Conservation (phyloP, 352 stramenopile species). For the Phytopythium sindhum region DNA sequence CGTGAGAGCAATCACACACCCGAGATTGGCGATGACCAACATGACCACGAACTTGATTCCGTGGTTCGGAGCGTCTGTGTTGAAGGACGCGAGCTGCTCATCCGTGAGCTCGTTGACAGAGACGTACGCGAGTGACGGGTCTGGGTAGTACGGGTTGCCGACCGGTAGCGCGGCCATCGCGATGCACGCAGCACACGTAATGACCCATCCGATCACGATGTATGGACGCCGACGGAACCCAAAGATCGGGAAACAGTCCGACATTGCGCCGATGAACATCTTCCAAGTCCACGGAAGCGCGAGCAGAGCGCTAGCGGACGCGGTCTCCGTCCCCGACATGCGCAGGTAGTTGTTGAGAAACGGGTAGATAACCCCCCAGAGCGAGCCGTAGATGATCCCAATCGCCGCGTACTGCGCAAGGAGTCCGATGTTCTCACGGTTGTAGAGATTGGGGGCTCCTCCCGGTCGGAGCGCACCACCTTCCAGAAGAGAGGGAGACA, state of each 20-base stretch:
- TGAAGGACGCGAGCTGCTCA: constrained; percentile 41
- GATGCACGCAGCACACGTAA: constrained; percentile 32
- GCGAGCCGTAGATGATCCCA: constrained; percentile 42
- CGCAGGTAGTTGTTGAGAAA: constrained; percentile 53
- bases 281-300: constrained; percentile 79
- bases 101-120: constrained; percentile 25
- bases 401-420: constrained; percentile 46
- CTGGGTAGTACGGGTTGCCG: constrained; percentile 51
- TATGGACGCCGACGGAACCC: constrained; percentile 80
- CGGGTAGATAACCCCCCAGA: constrained; percentile 44
- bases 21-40: constrained; percentile 54
- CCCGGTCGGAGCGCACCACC: constrained; percentile 45
- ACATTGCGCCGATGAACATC: constrained; percentile 80
- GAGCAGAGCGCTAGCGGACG: constrained; percentile 44
- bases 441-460: constrained; percentile 24
- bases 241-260: constrained; percentile 83
- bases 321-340: constrained; percentile 37
- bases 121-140: constrained; percentile 29
- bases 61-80: constrained; percentile 34
- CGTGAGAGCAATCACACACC: constrained; percentile 50
- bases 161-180: constrained; percentile 33
- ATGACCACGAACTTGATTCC: constrained; percentile 53
- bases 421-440: constrained; percentile 36
- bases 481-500: constrained; percentile 15
- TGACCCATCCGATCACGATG: constrained; percentile 69